Evolutionary conservation across 768 basidiomycete species (phyloP).

Genomic region (Termitomyces sp.): DNA sequence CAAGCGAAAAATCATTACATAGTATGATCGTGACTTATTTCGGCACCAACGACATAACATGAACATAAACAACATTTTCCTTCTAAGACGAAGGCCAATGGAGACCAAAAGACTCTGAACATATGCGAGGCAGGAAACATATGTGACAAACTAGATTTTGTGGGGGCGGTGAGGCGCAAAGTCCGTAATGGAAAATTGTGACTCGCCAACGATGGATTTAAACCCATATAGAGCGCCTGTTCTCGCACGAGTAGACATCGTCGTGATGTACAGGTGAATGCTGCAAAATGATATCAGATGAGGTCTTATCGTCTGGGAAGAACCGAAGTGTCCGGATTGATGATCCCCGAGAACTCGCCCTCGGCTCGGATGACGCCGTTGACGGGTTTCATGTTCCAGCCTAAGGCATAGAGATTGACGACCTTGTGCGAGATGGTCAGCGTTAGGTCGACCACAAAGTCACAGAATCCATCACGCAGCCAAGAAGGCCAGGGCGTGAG

Average conservation of each 20-base stretch:
- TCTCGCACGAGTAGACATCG: neutral
- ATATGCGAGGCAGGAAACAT: neutral
- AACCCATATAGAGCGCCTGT: neutral
- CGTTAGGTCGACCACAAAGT: neutral
- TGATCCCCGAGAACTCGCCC: neutral
- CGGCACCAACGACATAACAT: too few species aligned
- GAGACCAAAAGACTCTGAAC: neutral
- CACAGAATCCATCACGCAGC: neutral
- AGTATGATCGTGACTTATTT: neutral
- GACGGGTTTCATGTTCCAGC: neutral
- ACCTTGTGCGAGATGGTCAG: neutral
- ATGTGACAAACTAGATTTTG: neutral
- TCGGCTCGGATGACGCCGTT: neutral
- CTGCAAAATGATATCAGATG: constrained; percentile 1
- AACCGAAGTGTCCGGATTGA: constrained; percentile 6
- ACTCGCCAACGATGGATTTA: neutral
- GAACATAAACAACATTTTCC: neutral
- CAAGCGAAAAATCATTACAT: neutral
- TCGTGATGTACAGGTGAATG: neutral
- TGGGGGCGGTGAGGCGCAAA: neutral
- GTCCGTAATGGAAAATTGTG: neutral
- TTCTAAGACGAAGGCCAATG: neutral
- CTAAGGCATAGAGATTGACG: neutral
- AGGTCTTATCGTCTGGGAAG: neutral
- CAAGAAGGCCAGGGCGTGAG: neutral